Base-by-base conservation (phyloP, 352 stramenopile species). In the Pythium brachiatum region DNA sequence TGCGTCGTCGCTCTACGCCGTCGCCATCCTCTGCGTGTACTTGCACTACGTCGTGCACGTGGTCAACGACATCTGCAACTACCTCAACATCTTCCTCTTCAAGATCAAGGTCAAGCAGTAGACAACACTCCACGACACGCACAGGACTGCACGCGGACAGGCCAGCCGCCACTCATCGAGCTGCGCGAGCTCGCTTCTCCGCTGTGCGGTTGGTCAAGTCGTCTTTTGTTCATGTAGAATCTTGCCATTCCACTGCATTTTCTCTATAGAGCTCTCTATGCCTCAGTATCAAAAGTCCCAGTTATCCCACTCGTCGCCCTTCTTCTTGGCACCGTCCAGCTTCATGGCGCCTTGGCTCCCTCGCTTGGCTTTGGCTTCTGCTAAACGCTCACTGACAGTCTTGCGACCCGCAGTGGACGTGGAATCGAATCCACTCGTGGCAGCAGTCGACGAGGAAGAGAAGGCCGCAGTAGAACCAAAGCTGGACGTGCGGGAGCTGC, bases 11-110 rank as follows among this genome's bases (percentile, higher is more conserved):
- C 62, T 87, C 64, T 95, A 94, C 69, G 69, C 79, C 50, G 57
- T 86, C n/a, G 83, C 88, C 69, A 91, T 93, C 63, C 54, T 83
- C 44, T 62, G 75, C 15, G 72, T 93, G 7, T 95, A 95, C 68
- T 54, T 90, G 43, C 81, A 95, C 72, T 95, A 88, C 53, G 81
- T 95, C 15, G 75, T 75, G 21, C 73, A 85, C 68, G 86, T 94
- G 20, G 83, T 95, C 51, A 83, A 79, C 62, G 84, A 94, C 64
- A 95, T 95, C 41, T 93, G 86, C 64, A 74, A 89, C 64, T 90
- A 91, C 70, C 76, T 95, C 60, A 80, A 90, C 65, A 95, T 94
- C 66, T 89, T 79, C 64, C 69, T 92, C 57, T 92, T 95, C 69
- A 92, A 90, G 74, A 80, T 92, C 58, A 70, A 73, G 60, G 43